phyloP scores from a whole-genome alignment of 352 stramenopile species.

The Phytophthora meadii region DNA sequence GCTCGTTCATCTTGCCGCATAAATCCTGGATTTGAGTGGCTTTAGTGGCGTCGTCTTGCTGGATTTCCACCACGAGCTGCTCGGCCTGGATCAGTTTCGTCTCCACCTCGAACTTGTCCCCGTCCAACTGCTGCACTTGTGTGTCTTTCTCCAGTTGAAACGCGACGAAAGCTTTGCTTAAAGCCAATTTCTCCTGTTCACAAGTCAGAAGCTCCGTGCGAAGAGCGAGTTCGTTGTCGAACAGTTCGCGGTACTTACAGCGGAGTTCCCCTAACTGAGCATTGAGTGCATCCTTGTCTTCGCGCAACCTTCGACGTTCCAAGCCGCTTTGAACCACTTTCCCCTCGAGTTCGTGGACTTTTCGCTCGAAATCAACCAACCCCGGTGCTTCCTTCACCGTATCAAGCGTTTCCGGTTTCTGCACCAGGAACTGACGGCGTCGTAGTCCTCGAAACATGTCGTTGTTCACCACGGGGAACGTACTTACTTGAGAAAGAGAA shows the following conservation, averaged over 20 bases:
- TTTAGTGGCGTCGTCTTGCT: constrained; percentile 65
- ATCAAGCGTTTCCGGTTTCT: background rate
- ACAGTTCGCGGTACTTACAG: constrained; percentile 65
- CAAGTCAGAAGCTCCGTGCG: constrained; percentile 64
- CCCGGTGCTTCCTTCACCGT: constrained; percentile 3
- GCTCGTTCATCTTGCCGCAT: constrained; percentile 60
- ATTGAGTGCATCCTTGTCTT: constrained; percentile 60
- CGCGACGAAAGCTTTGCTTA: constrained; percentile 74
- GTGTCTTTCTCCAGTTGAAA: constrained; percentile 63
- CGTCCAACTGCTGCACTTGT: constrained; percentile 54
- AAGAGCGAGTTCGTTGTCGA: constrained; percentile 66
- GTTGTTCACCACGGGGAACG: constrained; percentile 65
- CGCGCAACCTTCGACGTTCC: constrained; percentile 50
- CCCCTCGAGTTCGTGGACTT: constrained; percentile 52
- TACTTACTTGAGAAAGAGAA: constrained; percentile 39
- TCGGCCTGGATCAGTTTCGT: constrained; percentile 69
- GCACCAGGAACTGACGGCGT: constrained; percentile 28
- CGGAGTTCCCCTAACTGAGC: constrained; percentile 53
- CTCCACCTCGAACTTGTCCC: constrained; percentile 69
- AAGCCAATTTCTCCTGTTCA: constrained; percentile 72
- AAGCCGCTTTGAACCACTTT: constrained; percentile 42
- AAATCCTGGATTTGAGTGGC: constrained; percentile 62
- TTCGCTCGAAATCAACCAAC: constrained; percentile 25
- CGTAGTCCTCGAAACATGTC: constrained; percentile 59
- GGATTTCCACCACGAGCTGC: constrained; percentile 69